A percentile compares a stretch with the other conserved stretches of the same genome.
These are phyloP conservation scores for Aureobasidium subglaciale DNA, from an alignment of 2,329 filamentous ascomycete species.

Conservation along the genomic window DNA sequence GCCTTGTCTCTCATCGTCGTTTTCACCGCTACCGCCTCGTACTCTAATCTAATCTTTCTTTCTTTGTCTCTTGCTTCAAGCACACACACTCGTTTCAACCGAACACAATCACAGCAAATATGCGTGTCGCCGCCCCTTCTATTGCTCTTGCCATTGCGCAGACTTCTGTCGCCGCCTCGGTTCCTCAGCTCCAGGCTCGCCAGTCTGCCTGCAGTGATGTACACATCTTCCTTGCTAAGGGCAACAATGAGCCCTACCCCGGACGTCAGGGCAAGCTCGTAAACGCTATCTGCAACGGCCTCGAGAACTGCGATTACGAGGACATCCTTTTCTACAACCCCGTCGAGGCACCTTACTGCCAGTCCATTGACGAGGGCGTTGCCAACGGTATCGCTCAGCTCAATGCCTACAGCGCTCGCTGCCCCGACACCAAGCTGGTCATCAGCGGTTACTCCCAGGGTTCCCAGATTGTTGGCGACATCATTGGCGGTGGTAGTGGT, in stretches of 20 bases:
- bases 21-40: neutral
- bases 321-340: constrained; percentile 24
- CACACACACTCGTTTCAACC: constrained; percentile 8
- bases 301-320: constrained; percentile 27
- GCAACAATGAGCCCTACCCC: constrained; percentile 32
- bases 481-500: constrained; percentile 21
- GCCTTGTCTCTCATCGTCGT: neutral
- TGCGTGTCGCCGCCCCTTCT: constrained; percentile 4
- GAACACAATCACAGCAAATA: neutral
- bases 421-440: constrained; percentile 36
- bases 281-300: constrained; percentile 26
- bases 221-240: constrained; percentile 24
- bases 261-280: constrained; percentile 29
- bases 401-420: constrained; percentile 33
- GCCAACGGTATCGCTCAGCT: constrained; percentile 20
- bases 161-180: neutral
- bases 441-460: constrained; percentile 39
- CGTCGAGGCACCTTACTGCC: constrained; percentile 18
- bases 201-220: constrained; percentile 18
- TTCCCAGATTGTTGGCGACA: constrained; percentile 22
- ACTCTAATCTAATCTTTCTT: neutral
- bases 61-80: neutral
- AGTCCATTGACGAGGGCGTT: constrained; percentile 18
- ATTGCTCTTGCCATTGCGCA: constrained; percentile 6
- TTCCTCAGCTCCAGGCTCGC: neutral